Evolutionary conservation across 2,329 filamentous ascomycete genomes (phyloP).

Genomic region (Cladosporium sp.): DNA sequence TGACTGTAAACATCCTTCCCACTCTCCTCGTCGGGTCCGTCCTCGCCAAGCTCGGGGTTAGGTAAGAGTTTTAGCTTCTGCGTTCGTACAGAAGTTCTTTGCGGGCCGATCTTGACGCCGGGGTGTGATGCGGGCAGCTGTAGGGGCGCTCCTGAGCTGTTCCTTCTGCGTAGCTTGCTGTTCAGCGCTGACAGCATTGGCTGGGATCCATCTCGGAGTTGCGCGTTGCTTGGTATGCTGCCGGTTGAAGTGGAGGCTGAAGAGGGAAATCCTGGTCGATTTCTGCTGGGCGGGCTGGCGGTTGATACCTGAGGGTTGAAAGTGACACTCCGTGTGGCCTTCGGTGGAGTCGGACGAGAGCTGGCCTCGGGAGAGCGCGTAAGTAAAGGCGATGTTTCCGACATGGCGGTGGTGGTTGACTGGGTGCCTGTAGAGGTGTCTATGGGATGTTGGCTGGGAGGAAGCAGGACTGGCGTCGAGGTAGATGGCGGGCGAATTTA

Average conservation of each 20-base stretch:
- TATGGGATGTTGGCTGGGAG: not conserved
- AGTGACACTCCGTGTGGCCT: conserved; percentile 61
- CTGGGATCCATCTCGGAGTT: conserved; percentile 37
- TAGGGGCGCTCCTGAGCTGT: conserved; percentile 67
- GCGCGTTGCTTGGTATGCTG: conserved; percentile 25
- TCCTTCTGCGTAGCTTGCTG: conserved; percentile 78
- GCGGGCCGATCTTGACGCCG: conserved; percentile 76
- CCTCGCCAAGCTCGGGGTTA: conserved; percentile 76
- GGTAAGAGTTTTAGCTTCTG: conserved; percentile 97
- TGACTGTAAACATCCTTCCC: conserved; percentile 95
- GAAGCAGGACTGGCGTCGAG: not conserved
- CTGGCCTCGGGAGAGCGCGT: not conserved
- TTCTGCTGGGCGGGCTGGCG: conserved; percentile 36
- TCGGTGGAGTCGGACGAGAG: conserved; percentile 20
- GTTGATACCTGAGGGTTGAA: conserved; percentile 63
- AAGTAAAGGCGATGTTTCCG: conserved; percentile 10
- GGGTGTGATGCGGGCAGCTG: conserved; percentile 36
- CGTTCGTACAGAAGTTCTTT: conserved; percentile 89
- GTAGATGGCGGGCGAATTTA: not conserved
- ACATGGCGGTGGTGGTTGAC: not conserved
- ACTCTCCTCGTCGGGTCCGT: conserved; percentile 78
- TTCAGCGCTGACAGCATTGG: conserved; percentile 76
- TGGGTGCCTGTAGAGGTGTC: not conserved
- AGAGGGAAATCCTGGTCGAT: conserved; percentile 29
- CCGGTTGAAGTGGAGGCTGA: conserved; percentile 25